A percentile compares a stretch with the other conserved stretches of the same genome.
These are phyloP conservation scores for Knoxia roxburghii DNA, from an alignment of 257 asterid genomes.

Conservation along the genomic window DNA sequence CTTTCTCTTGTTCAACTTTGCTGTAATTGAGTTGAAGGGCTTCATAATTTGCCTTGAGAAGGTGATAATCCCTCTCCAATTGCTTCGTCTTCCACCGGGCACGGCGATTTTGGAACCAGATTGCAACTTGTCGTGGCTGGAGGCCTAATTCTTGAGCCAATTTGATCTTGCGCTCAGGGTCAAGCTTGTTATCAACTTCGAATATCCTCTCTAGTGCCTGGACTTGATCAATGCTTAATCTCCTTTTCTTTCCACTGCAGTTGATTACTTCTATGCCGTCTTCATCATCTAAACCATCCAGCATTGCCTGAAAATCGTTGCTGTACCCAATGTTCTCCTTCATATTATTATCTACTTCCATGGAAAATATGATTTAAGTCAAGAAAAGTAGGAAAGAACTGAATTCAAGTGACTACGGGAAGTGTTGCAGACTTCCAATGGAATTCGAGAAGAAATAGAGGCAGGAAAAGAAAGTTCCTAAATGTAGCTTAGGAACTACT, in stretches of 20 bases:
- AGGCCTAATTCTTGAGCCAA: conserved; percentile 41
- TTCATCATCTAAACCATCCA: conserved; percentile 38
- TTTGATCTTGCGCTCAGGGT: conserved; percentile 35
- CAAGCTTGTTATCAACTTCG: conserved; percentile 44
- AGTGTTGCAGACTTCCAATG: background rate
- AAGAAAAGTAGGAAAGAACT: background rate
- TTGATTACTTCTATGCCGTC: conserved; percentile 29
- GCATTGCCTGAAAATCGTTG: conserved; percentile 30
- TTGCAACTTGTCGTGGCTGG: conserved; percentile 47
- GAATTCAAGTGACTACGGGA: no score
- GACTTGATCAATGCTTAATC: conserved; percentile 36
- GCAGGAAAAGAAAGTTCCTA: background rate
- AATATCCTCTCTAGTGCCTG: conserved; percentile 41
- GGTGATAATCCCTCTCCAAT: conserved; percentile 37
- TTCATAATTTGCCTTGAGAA: conserved; percentile 35
- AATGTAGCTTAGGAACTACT: no score
- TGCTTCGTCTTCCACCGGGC: conserved; percentile 49
- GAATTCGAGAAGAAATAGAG: background rate
- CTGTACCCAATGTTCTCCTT: conserved; percentile 19
- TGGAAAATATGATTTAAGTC: background rate
- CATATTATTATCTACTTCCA: conserved; percentile 20
- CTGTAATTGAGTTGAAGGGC: conserved; percentile 32
- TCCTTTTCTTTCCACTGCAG: conserved; percentile 37
- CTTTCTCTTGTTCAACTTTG: conserved; percentile 31
- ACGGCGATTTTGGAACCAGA: conserved; percentile 53